phyloP scores from a whole-genome alignment of 2,329 filamentous ascomycete species.

The Bipolaris zeicola region DNA sequence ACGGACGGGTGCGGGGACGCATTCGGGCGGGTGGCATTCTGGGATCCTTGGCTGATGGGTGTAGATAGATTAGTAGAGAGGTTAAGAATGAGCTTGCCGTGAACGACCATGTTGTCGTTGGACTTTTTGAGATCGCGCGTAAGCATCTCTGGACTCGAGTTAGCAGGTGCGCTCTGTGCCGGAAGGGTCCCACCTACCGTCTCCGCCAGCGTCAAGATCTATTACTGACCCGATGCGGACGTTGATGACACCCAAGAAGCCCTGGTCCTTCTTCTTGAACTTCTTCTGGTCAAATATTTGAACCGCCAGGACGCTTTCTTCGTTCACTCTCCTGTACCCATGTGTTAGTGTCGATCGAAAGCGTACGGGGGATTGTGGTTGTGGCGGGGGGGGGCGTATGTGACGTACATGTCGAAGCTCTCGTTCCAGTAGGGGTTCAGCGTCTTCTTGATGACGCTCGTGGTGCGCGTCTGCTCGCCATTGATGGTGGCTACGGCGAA shows the following conservation, averaged over 20 bases:
- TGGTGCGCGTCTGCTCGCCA: conserved; percentile 98
- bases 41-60: conserved; percentile 64
- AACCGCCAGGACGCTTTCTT: conserved; percentile 95
- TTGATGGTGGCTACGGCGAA: conserved; percentile 97
- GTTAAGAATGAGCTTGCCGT: conserved; percentile 96
- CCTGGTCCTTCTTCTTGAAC: conserved; percentile 99
- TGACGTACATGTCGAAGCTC: conserved; percentile 90
- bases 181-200: conserved; percentile 66
- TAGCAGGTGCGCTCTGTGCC: conserved; percentile 22
- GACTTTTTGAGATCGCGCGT: conserved; percentile 97
- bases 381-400: neutral
- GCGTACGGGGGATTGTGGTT: neutral
- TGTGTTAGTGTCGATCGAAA: conserved; percentile 32
- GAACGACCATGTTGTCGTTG: conserved; percentile 95
- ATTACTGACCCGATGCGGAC: conserved; percentile 94
- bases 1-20: conserved; percentile 46
- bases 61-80: conserved; percentile 85
- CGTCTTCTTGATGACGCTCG: conserved; percentile 93
- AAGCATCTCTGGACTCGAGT: conserved; percentile 76
- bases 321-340: conserved; percentile 74
- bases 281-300: conserved; percentile 99
- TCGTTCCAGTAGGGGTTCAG: conserved; percentile 99
- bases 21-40: conserved; percentile 47
- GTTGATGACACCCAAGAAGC: conserved; percentile 97
- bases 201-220: conserved; percentile 84